These are phyloP conservation scores for Candida lessepsii DNA, from an alignment of 805 yeast species.

Conservation along the genomic window DNA sequence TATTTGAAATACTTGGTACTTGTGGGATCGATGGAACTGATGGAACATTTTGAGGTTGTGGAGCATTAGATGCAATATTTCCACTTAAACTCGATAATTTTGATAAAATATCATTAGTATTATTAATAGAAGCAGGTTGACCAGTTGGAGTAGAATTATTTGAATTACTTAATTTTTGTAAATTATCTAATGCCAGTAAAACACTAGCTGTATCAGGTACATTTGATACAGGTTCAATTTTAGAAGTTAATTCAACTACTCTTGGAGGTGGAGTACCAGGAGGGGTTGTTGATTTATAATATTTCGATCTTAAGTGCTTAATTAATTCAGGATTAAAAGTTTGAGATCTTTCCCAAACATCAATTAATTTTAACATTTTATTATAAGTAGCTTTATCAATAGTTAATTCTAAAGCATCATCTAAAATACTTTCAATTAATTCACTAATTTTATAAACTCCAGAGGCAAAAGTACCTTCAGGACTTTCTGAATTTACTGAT, in stretches of 20 bases:
- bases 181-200: slow-evolving; percentile 66
- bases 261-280: slow-evolving; percentile 57
- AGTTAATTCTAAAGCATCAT: slow-evolving; percentile 58
- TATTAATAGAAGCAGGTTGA: slow-evolving; percentile 13
- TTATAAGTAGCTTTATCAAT: slow-evolving; percentile 54
- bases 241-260: slow-evolving; percentile 5
- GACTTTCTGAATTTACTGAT: slow-evolving; percentile 47
- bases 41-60: slow-evolving; percentile 9
- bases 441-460: slow-evolving; percentile 67
- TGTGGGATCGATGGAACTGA: background rate
- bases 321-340: slow-evolving; percentile 66
- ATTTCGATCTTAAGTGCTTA: slow-evolving; percentile 53
- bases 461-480: slow-evolving; percentile 71
- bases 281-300: slow-evolving; percentile 67
- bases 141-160: slow-evolving; percentile 26
- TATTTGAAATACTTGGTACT: too few species aligned
- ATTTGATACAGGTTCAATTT: slow-evolving; percentile 1
- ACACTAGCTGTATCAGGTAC: slow-evolving; percentile 52
- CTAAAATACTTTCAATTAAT: slow-evolving; percentile 61
- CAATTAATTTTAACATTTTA: slow-evolving; percentile 80
- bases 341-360: slow-evolving; percentile 86
- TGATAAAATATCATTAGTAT: slow-evolving; percentile 36
- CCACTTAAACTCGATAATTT: slow-evolving; percentile 38
- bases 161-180: slow-evolving; percentile 47
- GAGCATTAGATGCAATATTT: slow-evolving; percentile 19